These are phyloP conservation scores for Acer yangbiense DNA, from an alignment of 345 rosid genomes.

Conservation along the genomic window DNA sequence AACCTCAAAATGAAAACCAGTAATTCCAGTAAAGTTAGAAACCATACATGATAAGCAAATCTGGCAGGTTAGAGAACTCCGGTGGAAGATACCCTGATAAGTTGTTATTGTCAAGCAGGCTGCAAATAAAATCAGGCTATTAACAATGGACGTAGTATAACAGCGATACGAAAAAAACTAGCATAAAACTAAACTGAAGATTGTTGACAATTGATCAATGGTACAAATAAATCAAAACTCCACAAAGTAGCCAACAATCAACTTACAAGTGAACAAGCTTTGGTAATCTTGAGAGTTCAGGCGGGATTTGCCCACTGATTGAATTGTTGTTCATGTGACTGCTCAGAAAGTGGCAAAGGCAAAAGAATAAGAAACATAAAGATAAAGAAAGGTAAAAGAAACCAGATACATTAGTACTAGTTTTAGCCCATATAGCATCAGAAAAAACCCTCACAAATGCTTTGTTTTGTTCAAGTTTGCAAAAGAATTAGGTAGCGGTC, in stretches of 20 bases:
- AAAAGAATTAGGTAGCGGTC: conserved; percentile 79
- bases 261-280: conserved; percentile 94
- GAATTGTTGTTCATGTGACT: conserved; percentile 99
- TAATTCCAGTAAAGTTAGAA: conserved; percentile 21
- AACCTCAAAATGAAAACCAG: background rate
- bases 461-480: conserved; percentile 74
- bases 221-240: conserved; percentile 12
- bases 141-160: conserved; percentile 4
- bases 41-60: conserved; percentile 77
- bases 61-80: conserved; percentile 68
- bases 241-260: conserved; percentile 20
- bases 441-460: conserved; percentile 79
- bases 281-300: conserved; percentile 77
- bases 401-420: background rate
- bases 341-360: conserved; percentile 34
- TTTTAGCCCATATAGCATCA: conserved; percentile 12
- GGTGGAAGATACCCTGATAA: conserved; percentile 85
- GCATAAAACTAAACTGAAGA: conserved; percentile 6
- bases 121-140: conserved; percentile 35
- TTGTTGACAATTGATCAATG: conserved; percentile 4
- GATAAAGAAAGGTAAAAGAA: conserved; percentile 7
- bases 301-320: conserved; percentile 88
- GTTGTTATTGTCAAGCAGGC: conserved; percentile 92
- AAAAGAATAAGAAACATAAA: conserved; percentile 23
- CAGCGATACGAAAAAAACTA: conserved; percentile 5